These are phyloP conservation scores for Suhomyces maxii DNA, from an alignment of 1,139 yeast species.

Conservation along the genomic window DNA sequence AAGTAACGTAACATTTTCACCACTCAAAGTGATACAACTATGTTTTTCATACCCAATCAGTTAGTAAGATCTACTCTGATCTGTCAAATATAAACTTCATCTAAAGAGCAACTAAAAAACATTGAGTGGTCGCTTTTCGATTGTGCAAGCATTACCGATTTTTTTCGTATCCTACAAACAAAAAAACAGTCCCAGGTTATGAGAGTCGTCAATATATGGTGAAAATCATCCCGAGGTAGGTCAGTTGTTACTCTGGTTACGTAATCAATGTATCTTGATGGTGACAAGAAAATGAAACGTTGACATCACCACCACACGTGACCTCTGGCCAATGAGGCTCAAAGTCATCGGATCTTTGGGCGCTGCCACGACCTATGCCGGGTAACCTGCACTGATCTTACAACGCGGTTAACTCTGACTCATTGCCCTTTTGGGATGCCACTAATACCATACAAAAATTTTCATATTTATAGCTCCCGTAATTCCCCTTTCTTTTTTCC, in stretches of 20 bases:
- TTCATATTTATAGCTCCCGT: slow-evolving; percentile 12
- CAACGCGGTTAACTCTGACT: slow-evolving; percentile 41
- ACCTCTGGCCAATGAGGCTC: neutral
- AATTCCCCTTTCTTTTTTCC: slow-evolving; percentile 1
- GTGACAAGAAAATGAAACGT: neutral
- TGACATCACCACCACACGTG: neutral
- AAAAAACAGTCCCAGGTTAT: no score
- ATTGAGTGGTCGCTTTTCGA: no score
- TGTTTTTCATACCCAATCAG: no score
- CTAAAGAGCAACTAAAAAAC: no score
- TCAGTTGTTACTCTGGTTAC: neutral
- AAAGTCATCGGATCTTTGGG: neutral
- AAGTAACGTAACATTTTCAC: no score
- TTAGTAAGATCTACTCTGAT: no score
- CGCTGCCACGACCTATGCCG: slow-evolving; percentile 10
- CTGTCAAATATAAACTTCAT: no score
- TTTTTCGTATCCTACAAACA: no score
- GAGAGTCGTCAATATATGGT: no score
- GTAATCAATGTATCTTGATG: neutral
- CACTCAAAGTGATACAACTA: no score
- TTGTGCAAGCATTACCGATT: no score
- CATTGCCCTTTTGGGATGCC: slow-evolving; percentile 34
- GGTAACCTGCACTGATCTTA: slow-evolving; percentile 32
- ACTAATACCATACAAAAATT: slow-evolving; percentile 11
- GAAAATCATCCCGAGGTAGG: neutral